Conservation (phyloP, 768 basidiomycete species). For the Naganishia onofrii region DNA sequence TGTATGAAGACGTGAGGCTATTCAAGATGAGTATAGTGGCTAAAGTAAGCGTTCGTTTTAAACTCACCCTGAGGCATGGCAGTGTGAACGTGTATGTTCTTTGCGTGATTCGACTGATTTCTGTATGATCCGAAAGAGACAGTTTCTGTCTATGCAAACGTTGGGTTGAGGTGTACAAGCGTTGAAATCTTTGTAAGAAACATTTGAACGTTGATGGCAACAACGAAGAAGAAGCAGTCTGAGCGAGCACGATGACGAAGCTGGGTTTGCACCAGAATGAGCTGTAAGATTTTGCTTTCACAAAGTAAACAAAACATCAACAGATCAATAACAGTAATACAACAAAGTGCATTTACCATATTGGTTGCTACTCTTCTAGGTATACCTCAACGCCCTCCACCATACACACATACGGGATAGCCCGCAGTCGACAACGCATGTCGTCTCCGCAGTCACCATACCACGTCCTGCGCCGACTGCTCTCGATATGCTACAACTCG, state of each 20-base stretch:
- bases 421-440: neutral
- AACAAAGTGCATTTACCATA: neutral
- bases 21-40: neutral
- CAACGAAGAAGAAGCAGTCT: neutral
- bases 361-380: neutral
- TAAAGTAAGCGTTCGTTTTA: neutral
- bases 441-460: conserved; percentile 26
- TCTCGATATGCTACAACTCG: conserved; percentile 31
- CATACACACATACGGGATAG: no score
- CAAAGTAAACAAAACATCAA: neutral
- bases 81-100: neutral
- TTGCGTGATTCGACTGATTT: neutral
- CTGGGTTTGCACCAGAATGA: neutral
- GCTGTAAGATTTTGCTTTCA: neutral
- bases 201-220: neutral
- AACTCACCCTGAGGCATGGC: conserved; percentile 16
- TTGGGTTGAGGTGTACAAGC: neutral
- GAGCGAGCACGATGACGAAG: conserved; percentile 5
- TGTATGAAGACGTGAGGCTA: neutral
- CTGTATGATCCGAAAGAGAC: neutral
- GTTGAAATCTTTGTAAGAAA: neutral
- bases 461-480: conserved; percentile 30
- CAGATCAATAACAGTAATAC: neutral
- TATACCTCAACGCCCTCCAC: neutral
- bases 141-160: neutral